Percentiles rank a stretch among this genome's conserved stretches.
Evolutionary conservation across 75 land plant genomes (phyloP).

Genomic region (Selaginella tamariscina): DNA sequence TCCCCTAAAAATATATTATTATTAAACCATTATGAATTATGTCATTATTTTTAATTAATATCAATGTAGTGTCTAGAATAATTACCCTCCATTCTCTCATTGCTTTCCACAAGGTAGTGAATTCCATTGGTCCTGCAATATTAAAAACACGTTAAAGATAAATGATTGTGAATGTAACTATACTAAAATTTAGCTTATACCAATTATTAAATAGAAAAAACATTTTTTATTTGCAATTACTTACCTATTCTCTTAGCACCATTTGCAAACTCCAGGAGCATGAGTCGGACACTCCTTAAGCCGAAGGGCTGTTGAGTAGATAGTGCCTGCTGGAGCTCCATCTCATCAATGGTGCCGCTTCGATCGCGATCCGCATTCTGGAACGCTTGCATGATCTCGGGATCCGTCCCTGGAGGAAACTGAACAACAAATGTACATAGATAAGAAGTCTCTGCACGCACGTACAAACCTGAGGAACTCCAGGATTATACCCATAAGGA

Average conservation of each 20-base stretch:
- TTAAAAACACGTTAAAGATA: no score
- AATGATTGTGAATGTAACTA: no score
- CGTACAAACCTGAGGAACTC: no score
- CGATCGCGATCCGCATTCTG: constrained; percentile 61
- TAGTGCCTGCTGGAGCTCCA: constrained; percentile 58
- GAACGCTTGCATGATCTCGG: constrained; percentile 53
- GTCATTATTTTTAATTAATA: background rate
- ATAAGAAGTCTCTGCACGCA: no score
- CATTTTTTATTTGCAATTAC: background rate
- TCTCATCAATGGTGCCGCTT: constrained; percentile 75
- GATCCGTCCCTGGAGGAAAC: constrained; percentile 88
- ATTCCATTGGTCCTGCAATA: constrained; percentile 42
- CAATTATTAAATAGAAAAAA: constrained; percentile 1
- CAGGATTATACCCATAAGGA: no score
- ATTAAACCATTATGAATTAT: background rate
- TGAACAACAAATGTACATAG: no score
- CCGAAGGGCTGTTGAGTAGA: constrained; percentile 62
- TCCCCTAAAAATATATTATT: constrained; percentile 21
- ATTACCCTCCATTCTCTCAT: constrained; percentile 54
- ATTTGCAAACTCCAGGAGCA: constrained; percentile 47
- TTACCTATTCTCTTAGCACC: constrained; percentile 52
- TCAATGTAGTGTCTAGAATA: background rate
- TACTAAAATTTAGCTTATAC: background rate
- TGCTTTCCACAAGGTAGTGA: constrained; percentile 46
- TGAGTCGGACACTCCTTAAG: constrained; percentile 63